phyloP scores from a whole-genome alignment of 192 early-diverging fungal species.

The Glomus cerebriforme region DNA sequence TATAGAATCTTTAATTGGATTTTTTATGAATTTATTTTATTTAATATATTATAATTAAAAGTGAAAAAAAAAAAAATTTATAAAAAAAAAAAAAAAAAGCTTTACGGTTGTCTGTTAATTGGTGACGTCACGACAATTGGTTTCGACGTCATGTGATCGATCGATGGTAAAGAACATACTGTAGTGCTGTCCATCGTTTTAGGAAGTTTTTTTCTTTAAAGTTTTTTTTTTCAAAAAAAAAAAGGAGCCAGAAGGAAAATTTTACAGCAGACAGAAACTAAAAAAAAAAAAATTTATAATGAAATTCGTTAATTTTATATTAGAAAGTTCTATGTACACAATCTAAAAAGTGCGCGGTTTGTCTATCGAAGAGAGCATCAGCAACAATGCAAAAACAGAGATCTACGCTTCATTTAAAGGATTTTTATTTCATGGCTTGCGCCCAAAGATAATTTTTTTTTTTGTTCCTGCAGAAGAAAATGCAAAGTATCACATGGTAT shows the following conservation, averaged over 20 bases:
- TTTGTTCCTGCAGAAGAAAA: conserved; percentile 6
- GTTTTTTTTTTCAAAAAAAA: too few species aligned
- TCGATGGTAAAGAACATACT: neutral
- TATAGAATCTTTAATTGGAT: neutral
- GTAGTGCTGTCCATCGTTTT: neutral
- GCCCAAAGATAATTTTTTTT: neutral
- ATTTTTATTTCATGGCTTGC: neutral
- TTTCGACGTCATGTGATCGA: conserved; percentile 5
- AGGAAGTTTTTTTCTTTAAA: too few species aligned
- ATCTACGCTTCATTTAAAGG: neutral
- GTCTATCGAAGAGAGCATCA: neutral
- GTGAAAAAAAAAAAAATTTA: neutral
- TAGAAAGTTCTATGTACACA: neutral
- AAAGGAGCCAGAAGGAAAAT: neutral
- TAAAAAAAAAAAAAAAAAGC: neutral
- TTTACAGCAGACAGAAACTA: neutral
- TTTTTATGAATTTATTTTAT: neutral
- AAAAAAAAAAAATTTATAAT: neutral
- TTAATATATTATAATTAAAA: neutral
- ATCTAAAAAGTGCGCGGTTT: neutral
- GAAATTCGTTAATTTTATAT: neutral
- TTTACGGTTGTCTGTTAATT: neutral
- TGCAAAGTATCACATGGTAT: conserved; percentile 19
- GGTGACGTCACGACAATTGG: neutral
- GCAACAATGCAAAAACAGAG: neutral